phyloP scores from a whole-genome alignment of 345 rosid species.

The Microcos paniculata region DNA sequence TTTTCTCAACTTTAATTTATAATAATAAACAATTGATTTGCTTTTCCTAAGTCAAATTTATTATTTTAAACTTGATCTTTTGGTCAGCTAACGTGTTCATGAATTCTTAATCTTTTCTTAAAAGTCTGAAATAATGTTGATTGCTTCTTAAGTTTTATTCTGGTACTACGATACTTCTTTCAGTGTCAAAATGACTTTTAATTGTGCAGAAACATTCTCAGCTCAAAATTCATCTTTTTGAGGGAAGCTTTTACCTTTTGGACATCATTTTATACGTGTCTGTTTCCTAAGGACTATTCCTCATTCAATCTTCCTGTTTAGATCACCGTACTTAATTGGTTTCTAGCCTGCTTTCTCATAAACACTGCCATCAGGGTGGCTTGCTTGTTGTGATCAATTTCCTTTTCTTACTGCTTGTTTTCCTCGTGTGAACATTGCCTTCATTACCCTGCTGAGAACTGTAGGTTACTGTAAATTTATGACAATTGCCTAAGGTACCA shows the following conservation, averaged over 20 bases:
- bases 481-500: constrained; percentile 6
- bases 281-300: background rate
- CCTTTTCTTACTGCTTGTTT: background rate
- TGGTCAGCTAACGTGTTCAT: background rate
- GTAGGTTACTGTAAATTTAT: background rate
- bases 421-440: background rate
- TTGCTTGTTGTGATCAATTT: background rate
- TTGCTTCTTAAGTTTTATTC: background rate
- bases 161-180: too few species aligned
- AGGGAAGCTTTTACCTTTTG: background rate
- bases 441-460: background rate
- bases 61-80: constrained; percentile 6
- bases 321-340: background rate
- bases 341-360: background rate
- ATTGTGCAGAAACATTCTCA: background rate
- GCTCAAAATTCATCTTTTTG: background rate
- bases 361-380: background rate
- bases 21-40: background rate
- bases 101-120: background rate
- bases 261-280: background rate
- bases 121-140: background rate
- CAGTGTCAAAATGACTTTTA: background rate
- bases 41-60: background rate
- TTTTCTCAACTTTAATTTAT: constrained; percentile 1
- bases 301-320: background rate